These are phyloP conservation scores for Drechmeria coniospora DNA, from an alignment of 2,329 filamentous ascomycete species.

Conservation along the genomic window DNA sequence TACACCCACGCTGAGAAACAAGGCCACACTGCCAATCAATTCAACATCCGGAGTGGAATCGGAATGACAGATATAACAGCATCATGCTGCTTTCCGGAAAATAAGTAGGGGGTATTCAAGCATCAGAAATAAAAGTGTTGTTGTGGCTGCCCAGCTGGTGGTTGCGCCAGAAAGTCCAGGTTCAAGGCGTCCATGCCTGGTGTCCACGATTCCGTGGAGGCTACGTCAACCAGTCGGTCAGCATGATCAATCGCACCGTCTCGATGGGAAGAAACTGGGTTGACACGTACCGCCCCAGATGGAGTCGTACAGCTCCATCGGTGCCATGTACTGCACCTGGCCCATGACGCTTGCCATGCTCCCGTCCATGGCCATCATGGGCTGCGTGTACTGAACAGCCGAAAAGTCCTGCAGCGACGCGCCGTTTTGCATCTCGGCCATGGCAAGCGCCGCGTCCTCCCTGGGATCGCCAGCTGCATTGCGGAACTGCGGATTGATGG, in stretches of 20 bases:
- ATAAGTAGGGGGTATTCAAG: no score
- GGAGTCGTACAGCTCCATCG: constrained; percentile 52
- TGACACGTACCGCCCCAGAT: constrained; percentile 47
- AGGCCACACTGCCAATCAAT: no score
- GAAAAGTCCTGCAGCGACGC: constrained; percentile 31
- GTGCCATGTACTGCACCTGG: constrained; percentile 44
- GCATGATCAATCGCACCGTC: no score
- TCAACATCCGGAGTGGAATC: no score
- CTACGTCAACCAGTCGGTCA: constrained; percentile 21
- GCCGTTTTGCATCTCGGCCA: constrained; percentile 50
- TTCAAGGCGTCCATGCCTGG: constrained; percentile 38
- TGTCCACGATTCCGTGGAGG: constrained; percentile 45
- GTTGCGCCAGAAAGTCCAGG: constrained; percentile 45
- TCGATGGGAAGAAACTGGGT: not conserved
- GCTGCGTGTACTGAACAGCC: no score
- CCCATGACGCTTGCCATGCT: constrained; percentile 36
- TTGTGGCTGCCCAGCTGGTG: constrained; percentile 40
- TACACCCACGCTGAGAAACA: constrained; percentile 1
- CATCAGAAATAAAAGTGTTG: constrained; percentile 42
- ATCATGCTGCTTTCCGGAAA: no score
- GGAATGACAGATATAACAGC: not conserved
- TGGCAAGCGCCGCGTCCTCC: constrained; percentile 46
- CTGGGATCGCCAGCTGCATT: constrained; percentile 30
- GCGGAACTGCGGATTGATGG: constrained; percentile 12
- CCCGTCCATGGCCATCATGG: constrained; percentile 25